Evolutionary conservation across 176 grass and related monocot species (phyloP), one percentile per base, ranked within the genome.

Genomic region (Cymbopogon citratus): DNA sequence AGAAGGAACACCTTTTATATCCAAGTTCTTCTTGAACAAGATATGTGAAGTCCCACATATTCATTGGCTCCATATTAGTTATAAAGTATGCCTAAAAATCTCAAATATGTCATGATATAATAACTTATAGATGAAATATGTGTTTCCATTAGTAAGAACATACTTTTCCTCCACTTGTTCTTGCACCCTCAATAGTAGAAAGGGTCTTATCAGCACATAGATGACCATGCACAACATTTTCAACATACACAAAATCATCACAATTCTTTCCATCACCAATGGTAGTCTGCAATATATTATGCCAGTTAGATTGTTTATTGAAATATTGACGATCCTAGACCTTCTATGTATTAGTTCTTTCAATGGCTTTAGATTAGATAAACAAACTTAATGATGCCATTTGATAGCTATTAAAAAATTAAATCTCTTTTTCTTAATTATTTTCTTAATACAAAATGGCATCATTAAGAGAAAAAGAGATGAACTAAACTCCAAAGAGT

Each of bases 221-320:
- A 73, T 97, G 93, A 48, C 80, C 86, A 81, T 97, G 63, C 15
- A 89, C 90, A 29, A 92, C 93, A 83, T 96, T 96, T 76, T 92
- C 90, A 15, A 96, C 88, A 73, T 92, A 92, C 28, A 91, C 87
- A 51, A 97, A 91, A 87, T 97, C 93, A 80, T 92, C 86, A 36
- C 14, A 43, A 45, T 92, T 97, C 35, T 87, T 88, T 79, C 93
- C 88, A 41, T 97, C 86, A 25, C 90, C 90, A 77, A 97, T 7
- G 49, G 89, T 92, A 5, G 80, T 80, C 93, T 92, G 44, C 48
- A 83, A 36, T 5, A 36, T 39, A 39, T 1, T 41, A 41, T 7
- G 31, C 3, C 3, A 33, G 3, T 33, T 33, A 33, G 31, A 33
- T 33, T 33, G 31, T 3, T 33, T 33, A 33, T 33, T 2, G 31